These are phyloP conservation scores for Salix udensis DNA, from an alignment of 345 rosid species.

Conservation along the genomic window DNA sequence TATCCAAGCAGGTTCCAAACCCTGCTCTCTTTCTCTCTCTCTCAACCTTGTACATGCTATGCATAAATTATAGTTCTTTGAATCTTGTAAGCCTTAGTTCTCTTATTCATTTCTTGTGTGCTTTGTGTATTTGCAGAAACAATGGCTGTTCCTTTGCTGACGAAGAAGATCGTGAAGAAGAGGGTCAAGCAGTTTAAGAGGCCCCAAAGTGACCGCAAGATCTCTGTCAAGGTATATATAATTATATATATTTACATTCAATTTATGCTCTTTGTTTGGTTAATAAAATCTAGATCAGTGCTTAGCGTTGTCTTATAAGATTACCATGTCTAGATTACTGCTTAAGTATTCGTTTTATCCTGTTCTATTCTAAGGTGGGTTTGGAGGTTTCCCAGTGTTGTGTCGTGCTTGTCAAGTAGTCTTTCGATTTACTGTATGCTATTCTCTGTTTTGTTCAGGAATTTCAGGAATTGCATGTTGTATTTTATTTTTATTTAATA, in stretches of 20 bases:
- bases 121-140: slow-evolving; percentile 16
- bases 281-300: neutral
- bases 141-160: slow-evolving; percentile 59
- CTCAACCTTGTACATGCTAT: neutral
- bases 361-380: neutral
- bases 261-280: too few species aligned
- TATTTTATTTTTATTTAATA: too few species aligned
- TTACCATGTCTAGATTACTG: neutral
- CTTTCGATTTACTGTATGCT: too few species aligned
- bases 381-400: neutral
- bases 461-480: neutral
- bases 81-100: too few species aligned
- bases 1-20: slow-evolving; percentile 12
- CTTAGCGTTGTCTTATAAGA: neutral
- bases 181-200: slow-evolving; percentile 60
- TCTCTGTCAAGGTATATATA: slow-evolving; percentile 44
- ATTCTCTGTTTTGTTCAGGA: neutral
- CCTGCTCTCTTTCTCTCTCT: neutral
- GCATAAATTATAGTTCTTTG: too few species aligned
- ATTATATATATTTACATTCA: neutral
- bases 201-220: slow-evolving; percentile 64
- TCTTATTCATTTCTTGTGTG: neutral
- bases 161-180: slow-evolving; percentile 70
- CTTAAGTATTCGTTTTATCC: neutral
- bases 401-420: neutral